phyloP scores from a whole-genome alignment of 345 rosid species.

The Boechera stricta region DNA sequence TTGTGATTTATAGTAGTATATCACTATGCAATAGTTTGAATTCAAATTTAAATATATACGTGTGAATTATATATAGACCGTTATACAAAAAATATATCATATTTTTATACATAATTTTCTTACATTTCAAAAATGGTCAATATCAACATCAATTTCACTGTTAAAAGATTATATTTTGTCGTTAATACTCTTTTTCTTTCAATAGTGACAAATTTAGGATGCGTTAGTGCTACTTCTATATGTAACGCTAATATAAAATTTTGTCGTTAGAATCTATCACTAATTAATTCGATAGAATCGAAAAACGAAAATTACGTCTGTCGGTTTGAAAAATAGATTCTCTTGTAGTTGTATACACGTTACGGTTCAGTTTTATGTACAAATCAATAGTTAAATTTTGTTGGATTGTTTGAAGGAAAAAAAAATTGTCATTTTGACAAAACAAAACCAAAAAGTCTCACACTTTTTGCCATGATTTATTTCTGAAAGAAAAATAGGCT shows the following conservation, averaged over 20 bases:
- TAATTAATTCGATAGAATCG: neutral
- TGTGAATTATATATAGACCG: neutral
- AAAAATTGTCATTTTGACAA: neutral
- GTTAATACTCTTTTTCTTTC: neutral
- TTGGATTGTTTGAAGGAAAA: neutral
- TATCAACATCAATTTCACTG: neutral
- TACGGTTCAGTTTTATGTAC: neutral
- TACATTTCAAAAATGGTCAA: neutral
- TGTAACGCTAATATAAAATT: neutral
- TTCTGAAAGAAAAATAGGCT: slow-evolving; percentile 9
- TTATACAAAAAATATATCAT: too few relatives aligned
- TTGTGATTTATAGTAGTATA: too few relatives aligned
- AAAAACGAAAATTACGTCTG: neutral
- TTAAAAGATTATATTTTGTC: neutral
- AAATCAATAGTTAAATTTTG: neutral
- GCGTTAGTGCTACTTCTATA: neutral
- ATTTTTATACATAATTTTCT: neutral
- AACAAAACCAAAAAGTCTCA: slow-evolving; percentile 26
- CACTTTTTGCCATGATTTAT: slow-evolving; percentile 17
- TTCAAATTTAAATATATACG: neutral
- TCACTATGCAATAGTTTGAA: neutral
- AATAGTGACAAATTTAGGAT: neutral
- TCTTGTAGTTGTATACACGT: neutral
- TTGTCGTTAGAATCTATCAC: neutral
- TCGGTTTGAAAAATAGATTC: neutral